Base-by-base conservation (phyloP, 805 yeast genomes). In the Wickerhamiella lipophila region DNA sequence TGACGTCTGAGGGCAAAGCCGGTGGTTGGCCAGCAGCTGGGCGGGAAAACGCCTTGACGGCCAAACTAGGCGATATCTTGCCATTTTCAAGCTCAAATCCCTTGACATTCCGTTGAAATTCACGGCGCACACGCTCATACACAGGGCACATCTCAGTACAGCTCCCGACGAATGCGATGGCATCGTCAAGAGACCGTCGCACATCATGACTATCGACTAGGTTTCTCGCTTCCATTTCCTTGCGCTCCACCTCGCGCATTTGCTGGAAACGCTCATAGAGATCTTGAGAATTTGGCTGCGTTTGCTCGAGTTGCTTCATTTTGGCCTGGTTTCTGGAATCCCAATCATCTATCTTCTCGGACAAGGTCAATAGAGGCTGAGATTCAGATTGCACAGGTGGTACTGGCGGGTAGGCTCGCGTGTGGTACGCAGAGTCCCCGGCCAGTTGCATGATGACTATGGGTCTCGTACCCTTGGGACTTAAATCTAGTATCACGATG, bases 1-100 rank as follows among this genome's bases (percentile, higher is more conserved):
- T 72, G 3, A 92, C 99, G 62, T 92, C 98, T 1, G 96, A 86
- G 0, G 98, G 99, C 50, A 92, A 68, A 2, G 97, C 94, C 1
- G 96, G 97, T 1, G 96, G 95, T 57, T 92, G 96, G 6, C 97
- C 98, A 0, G 97, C 96, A 15, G 95, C 95, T 0, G 99, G 96
- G 57, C 99, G 72, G 19, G 94, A 83, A 61, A 92, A 92, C 1
- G 95, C 94, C 64, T 92, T 92, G 6, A 92, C 75, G 0, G 96
- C 95, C 41, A 70, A 68, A 0, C 59, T 59, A 25, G 75, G 62
- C 0, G 84, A 72, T 5, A 86, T 81, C 53, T 68, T 72, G 3
- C 77, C 77, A 2, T 77, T 70, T 52, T 81, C 86, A 54, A 72
- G 79, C 65, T 92, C 98, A 56, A 80, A 72, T 8, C 74, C 70